Evolutionary conservation across 345 rosid genomes (phyloP), one percentile per base, ranked within the genome.

Genomic region (Linum lewisii): DNA sequence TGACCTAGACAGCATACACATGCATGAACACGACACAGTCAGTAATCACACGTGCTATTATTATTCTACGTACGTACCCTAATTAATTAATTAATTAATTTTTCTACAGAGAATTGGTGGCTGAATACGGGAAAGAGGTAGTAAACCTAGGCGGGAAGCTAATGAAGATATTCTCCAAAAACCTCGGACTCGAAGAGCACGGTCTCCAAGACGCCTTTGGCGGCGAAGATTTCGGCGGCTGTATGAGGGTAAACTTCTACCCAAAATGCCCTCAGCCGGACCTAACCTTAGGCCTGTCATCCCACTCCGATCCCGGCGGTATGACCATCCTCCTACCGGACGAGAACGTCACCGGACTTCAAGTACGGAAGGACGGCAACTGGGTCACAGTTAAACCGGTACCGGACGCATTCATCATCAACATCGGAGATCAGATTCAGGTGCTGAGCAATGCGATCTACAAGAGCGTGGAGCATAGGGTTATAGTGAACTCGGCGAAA

Each of bases 241-340:
- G 75, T 50, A 13, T 72, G 18, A 62, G 75, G 66, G 71, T 21
- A 2, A 72, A 72, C 24, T 72, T 61, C 58, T 72, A 66, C 55
- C 75, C 75, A 7, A 66, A 59, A 32, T 72, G 75, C 32, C 71
- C 75, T 19, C 75, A 66, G 7, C 75, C 75, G 11, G 75, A 72
- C 58, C 75, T 72, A 1, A 62, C 75, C 9, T 29, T 72, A 14
- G 75, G 75, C 11, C 67, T 72, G 22, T 72, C 75, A 0, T n/a
- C 75, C 1, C 75, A 72, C 54, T 66, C 75, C 0, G 75, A 72
- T 24, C 75, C 75, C 1, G 75, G 75, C 20, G 75, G 71, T 0
- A 58, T 72, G 64, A 66, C 75, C 67, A 58, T 72, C 53, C 71
- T 72, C 24, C 50, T 72, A 14, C 75, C 71, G 1, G 75, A 72